Conservation (phyloP, 2,329 filamentous ascomycete species). For the Metarhizium guizhouense region DNA sequence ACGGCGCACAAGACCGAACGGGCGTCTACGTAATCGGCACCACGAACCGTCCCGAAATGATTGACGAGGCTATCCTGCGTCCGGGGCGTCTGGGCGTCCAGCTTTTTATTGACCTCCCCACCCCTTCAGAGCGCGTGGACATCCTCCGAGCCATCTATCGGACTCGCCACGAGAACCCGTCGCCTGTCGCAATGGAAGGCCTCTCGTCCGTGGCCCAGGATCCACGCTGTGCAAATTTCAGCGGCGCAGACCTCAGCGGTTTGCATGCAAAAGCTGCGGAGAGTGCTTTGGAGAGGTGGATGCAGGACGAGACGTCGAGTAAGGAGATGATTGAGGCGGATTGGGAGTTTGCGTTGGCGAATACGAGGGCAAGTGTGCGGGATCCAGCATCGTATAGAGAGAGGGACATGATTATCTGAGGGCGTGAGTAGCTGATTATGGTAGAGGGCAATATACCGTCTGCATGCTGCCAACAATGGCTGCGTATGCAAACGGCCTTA, state of each 20-base stretch:
- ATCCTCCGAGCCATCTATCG: conserved; percentile 65
- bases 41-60: conserved; percentile 92
- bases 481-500: background rate
- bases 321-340: conserved; percentile 28
- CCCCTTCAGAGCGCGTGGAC: conserved; percentile 68
- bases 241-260: conserved; percentile 52
- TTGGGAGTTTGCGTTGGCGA: conserved; percentile 43
- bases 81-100: conserved; percentile 81
- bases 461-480: background rate
- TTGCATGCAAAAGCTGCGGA: conserved; percentile 39
- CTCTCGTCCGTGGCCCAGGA: conserved; percentile 60
- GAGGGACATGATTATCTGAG: conserved; percentile 20
- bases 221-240: conserved; percentile 64
- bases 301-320: conserved; percentile 17
- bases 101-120: conserved; percentile 84
- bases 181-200: conserved; percentile 38
- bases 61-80: conserved; percentile 88
- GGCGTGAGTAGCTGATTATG: background rate
- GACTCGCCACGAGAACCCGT: conserved; percentile 27
- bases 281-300: conserved; percentile 34
- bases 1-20: conserved; percentile 69
- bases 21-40: conserved; percentile 94
- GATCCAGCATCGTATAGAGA: conserved; percentile 34
- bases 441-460: background rate
- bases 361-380: conserved; percentile 41